These are phyloP conservation scores for Didymella pinodella DNA, from an alignment of 2,329 filamentous ascomycete species.

Conservation along the genomic window DNA sequence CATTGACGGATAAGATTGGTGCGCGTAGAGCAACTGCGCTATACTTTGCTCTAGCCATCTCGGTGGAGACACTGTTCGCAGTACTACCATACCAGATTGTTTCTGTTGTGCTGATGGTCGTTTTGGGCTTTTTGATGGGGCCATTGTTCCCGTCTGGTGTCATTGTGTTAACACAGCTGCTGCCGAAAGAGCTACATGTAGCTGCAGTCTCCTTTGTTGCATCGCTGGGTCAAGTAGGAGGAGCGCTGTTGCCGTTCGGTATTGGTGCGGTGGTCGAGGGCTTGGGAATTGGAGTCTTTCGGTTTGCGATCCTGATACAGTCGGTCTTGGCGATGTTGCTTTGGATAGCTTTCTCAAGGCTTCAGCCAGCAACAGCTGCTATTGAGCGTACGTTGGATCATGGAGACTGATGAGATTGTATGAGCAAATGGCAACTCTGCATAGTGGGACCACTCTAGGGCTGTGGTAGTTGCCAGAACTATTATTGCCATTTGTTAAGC, in stretches of 20 bases:
- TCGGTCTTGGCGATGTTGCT: conserved; percentile 31
- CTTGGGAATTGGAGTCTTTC: conserved; percentile 52
- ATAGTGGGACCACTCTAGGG: neutral
- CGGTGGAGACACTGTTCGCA: conserved; percentile 34
- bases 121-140: conserved; percentile 53
- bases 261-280: conserved; percentile 54
- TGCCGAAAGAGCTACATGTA: conserved; percentile 54
- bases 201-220: conserved; percentile 56
- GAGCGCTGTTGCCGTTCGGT: conserved; percentile 54
- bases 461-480: neutral
- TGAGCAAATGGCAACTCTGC: neutral
- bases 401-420: conserved; percentile 5
- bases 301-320: conserved; percentile 39
- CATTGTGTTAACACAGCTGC: conserved; percentile 48
- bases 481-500: neutral
- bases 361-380: neutral
- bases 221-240: conserved; percentile 56
- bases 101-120: conserved; percentile 44
- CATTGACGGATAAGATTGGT: conserved; percentile 39
- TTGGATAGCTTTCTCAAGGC: conserved; percentile 34
- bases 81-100: conserved; percentile 25
- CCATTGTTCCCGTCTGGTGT: conserved; percentile 56
- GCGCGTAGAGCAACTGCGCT: conserved; percentile 37
- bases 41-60: conserved; percentile 36
- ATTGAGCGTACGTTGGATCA: neutral